Conservation (phyloP, 345 rosid genomes). For the Populus tremula region DNA sequence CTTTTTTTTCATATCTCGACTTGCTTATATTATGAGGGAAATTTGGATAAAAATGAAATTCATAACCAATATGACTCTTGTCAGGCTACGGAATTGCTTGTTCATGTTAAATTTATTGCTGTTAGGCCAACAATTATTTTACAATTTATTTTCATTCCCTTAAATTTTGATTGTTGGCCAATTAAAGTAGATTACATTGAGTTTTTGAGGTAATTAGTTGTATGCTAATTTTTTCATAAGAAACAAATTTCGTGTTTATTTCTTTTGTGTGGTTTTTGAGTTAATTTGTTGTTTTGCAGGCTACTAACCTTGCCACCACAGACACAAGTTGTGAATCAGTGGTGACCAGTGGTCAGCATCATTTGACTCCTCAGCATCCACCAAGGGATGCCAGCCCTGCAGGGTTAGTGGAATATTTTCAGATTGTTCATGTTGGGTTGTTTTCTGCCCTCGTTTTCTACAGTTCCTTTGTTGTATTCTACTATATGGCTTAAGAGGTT, state of each 20-base stretch:
- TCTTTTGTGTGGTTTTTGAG: neutral
- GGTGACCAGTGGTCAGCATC: conserved; percentile 97
- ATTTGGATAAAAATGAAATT: neutral
- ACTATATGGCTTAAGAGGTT: neutral
- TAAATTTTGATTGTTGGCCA: neutral
- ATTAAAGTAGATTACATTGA: neutral
- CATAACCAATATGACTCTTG: neutral
- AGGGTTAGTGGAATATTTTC: conserved; percentile 58
- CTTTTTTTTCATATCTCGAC: neutral
- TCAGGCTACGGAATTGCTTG: neutral
- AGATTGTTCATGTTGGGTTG: conserved; percentile 28
- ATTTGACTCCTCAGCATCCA: conserved; percentile 89
- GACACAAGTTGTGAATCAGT: conserved; percentile 99
- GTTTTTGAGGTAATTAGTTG: neutral
- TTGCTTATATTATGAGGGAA: neutral
- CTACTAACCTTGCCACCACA: conserved; percentile 76
- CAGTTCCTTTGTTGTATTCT: neutral
- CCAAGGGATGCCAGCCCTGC: conserved; percentile 99
- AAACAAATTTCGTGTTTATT: neutral
- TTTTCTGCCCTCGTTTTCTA: conserved; percentile 32
- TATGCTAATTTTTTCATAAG: neutral
- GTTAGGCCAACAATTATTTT: neutral
- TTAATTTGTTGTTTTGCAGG: conserved; percentile 41
- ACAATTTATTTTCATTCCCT: neutral
- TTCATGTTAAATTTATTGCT: neutral